Evolutionary conservation across 139 green algal genomes (phyloP).

Genomic region (Volvox reticuliferus): DNA sequence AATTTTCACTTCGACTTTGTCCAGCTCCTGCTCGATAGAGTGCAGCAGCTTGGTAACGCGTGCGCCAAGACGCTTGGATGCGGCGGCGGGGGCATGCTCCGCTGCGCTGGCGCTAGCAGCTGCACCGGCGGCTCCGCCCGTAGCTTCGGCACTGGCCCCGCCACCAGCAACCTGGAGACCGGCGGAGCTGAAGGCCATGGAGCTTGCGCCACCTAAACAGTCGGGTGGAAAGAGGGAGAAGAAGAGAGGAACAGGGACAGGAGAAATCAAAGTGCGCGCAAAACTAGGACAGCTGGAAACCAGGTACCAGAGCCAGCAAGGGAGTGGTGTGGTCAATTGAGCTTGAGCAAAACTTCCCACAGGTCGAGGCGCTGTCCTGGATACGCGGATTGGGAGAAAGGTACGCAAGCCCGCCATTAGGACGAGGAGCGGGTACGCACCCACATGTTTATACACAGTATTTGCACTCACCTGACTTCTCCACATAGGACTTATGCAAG

Average conservation of each 20-base stretch:
- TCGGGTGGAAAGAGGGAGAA: not conserved
- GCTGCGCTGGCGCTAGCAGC: not conserved
- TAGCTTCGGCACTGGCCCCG: not conserved
- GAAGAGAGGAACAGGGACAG: not conserved
- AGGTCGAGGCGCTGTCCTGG: too few species aligned
- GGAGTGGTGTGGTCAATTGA: too few species aligned
- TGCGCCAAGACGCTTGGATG: slow-evolving; percentile 68
- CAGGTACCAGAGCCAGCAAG: too few species aligned
- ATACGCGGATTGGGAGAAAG: too few species aligned
- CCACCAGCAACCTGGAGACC: slow-evolving; percentile 33
- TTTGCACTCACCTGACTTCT: slow-evolving; percentile 6
- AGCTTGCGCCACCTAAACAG: not conserved
- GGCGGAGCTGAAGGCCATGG: slow-evolving; percentile 48
- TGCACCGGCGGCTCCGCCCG: not conserved
- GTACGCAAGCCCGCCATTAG: too few species aligned
- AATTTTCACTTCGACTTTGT: slow-evolving; percentile 77
- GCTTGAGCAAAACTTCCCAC: too few species aligned
- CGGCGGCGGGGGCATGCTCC: not conserved
- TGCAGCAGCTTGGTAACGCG: slow-evolving; percentile 82
- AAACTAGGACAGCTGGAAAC: too few species aligned
- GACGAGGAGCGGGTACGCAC: too few species aligned
- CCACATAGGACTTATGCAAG: slow-evolving; percentile 60
- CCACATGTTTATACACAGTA: too few species aligned
- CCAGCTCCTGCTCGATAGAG: slow-evolving; percentile 86
- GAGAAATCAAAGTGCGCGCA: not conserved